Percentiles rank a stretch among this genome's conserved stretches.
Conservation (phyloP, 805 yeast genomes). For the Zygosaccharomyces bisporus region DNA sequence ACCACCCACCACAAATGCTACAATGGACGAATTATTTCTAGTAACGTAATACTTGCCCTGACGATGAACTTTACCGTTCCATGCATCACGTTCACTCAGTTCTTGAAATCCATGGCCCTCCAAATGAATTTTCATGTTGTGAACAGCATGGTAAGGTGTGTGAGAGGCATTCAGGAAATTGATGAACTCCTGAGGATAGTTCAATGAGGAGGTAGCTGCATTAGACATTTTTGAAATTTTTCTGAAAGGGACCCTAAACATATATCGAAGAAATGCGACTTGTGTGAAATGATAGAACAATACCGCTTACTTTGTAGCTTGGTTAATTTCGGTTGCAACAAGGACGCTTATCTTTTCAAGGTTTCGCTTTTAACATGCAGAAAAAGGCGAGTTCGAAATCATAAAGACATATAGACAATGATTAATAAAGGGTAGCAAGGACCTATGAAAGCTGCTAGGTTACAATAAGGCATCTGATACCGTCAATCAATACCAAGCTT, state of each 20-base stretch:
- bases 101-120: constrained; percentile 64
- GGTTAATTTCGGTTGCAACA: no score
- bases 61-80: constrained; percentile 54
- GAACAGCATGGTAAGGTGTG: constrained; percentile 91
- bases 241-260: constrained; percentile 31
- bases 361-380: background rate
- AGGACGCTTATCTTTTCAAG: no score
- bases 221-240: constrained; percentile 24
- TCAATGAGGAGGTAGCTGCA: constrained; percentile 10
- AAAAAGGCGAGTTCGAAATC: no score
- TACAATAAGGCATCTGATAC: no score
- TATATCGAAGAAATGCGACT: constrained; percentile 9
- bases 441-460: background rate
- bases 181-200: constrained; percentile 53
- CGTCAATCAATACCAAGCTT: no score
- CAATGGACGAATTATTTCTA: constrained; percentile 81
- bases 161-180: constrained; percentile 81
- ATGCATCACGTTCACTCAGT: constrained; percentile 63
- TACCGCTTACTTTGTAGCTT: no score
- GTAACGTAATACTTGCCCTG: constrained; percentile 80
- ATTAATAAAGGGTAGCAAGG: no score
- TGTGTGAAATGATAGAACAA: background rate
- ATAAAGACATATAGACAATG: no score
- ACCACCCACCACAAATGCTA: constrained; percentile 81
- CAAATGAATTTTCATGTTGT: constrained; percentile 54